phyloP scores from a whole-genome alignment of 306 rosid genomes.

The Ormosia emarginata region DNA sequence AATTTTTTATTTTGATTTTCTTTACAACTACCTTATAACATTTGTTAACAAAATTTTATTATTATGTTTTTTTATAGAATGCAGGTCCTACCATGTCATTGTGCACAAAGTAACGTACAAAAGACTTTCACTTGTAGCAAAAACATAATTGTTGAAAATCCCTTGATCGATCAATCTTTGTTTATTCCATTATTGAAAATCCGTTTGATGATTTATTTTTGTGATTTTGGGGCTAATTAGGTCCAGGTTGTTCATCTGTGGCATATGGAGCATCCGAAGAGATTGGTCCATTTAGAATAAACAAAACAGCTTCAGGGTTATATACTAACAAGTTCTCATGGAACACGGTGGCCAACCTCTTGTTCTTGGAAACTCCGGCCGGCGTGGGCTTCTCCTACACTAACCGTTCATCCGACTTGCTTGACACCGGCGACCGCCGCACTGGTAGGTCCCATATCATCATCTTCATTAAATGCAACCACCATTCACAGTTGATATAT shows the following conservation, averaged over 20 bases:
- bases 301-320: slow-evolving; percentile 69
- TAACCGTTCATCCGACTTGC: slow-evolving; percentile 74
- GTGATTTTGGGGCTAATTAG: slow-evolving; percentile 26
- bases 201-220: no score
- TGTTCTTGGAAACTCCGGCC: slow-evolving; percentile 87
- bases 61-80: no score
- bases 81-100: no score
- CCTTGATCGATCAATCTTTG: no score
- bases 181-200: no score
- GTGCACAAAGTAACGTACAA: no score
- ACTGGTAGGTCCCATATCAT: slow-evolving; percentile 66
- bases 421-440: slow-evolving; percentile 80
- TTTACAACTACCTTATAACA: no score
- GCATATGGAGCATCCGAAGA: slow-evolving; percentile 99
- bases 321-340: slow-evolving; percentile 81
- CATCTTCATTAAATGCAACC: neutral
- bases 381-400: slow-evolving; percentile 95
- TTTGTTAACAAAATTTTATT: no score
- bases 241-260: slow-evolving; percentile 98
- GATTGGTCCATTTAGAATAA: slow-evolving; percentile 87
- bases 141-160: no score
- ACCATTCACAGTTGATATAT: slow-evolving; percentile 2
- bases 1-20: no score
- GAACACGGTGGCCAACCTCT: slow-evolving; percentile 79
- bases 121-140: neutral